Evolutionary conservation across 1,284 basidiomycete genomes (phyloP).

Genomic region (Ganoderma multipileum): DNA sequence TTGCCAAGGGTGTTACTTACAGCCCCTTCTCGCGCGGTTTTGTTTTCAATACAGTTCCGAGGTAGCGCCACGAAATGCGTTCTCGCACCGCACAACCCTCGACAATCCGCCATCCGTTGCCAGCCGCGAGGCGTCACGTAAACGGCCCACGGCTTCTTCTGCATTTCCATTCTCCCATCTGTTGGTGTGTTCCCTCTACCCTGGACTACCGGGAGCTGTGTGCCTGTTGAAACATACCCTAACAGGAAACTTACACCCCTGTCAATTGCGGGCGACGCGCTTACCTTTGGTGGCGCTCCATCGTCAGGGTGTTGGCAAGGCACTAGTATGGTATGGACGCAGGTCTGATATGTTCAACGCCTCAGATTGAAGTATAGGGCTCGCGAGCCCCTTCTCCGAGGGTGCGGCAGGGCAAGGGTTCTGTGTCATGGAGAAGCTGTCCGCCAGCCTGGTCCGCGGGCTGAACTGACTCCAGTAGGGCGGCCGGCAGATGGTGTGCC

Average conservation of each 20-base stretch:
- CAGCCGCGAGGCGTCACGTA: constrained; percentile 7
- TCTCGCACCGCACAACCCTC: constrained; percentile 10
- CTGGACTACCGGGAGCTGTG: constrained; percentile 5
- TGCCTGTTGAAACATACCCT: constrained; percentile 19
- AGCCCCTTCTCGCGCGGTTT: neutral
- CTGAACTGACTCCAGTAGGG: neutral
- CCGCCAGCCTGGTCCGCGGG: neutral
- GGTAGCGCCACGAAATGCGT: neutral
- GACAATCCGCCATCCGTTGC: constrained; percentile 7
- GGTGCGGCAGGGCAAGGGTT: neutral
- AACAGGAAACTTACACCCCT: constrained; percentile 7
- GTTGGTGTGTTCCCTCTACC: constrained; percentile 1
- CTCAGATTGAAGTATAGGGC: neutral
- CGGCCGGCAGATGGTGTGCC: neutral
- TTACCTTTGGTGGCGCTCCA: constrained; percentile 7
- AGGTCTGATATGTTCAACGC: neutral
- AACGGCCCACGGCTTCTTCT: neutral
- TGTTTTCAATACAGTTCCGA: neutral
- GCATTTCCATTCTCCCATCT: neutral
- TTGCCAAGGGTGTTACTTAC: neutral
- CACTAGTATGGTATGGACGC: neutral
- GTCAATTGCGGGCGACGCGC: constrained; percentile 12
- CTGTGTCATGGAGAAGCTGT: neutral
- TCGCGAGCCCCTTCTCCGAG: neutral
- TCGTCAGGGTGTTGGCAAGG: neutral